phyloP scores from a whole-genome alignment of 2,329 filamentous ascomycete genomes.

The Arthrobotrys sinensis region DNA sequence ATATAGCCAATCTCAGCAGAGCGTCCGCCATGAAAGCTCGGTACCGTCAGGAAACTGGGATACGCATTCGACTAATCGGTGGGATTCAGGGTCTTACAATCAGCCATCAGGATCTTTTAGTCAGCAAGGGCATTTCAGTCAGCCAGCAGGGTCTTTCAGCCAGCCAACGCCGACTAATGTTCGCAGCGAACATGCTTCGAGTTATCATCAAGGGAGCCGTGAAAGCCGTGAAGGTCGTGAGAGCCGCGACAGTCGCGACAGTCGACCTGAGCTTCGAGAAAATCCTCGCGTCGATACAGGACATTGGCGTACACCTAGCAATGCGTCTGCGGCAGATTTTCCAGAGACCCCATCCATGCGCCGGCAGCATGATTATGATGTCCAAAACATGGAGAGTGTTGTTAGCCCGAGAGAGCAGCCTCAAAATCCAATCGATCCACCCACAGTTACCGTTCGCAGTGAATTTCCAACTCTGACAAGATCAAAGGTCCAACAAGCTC shows the following conservation, averaged over 20 bases:
- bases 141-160: constrained; percentile 67
- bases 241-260: constrained; percentile 50
- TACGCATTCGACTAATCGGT: constrained; percentile 43
- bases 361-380: constrained; percentile 90
- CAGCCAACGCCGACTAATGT: constrained; percentile 64
- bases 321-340: constrained; percentile 81
- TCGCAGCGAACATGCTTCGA: constrained; percentile 45
- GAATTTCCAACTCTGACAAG: constrained; percentile 95
- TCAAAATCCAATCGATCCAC: constrained; percentile 88
- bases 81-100: constrained; percentile 62
- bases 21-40: constrained; percentile 48
- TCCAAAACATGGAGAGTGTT: constrained; percentile 94
- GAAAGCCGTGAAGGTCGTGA: constrained; percentile 40
- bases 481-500: constrained; percentile 91
- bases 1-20: constrained; percentile 55
- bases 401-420: constrained; percentile 78
- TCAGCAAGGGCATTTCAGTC: constrained; percentile 75
- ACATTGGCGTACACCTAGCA: constrained; percentile 69
- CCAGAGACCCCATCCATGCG: constrained; percentile 62
- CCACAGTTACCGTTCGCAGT: constrained; percentile 92
- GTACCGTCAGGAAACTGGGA: constrained; percentile 48
- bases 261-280: constrained; percentile 44
- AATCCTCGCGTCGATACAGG: constrained; percentile 63
- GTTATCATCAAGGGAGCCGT: constrained; percentile 36
- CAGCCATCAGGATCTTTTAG: constrained; percentile 65